Base-by-base conservation (phyloP, 2,329 filamentous ascomycete genomes). In the Graphium sp. region DNA sequence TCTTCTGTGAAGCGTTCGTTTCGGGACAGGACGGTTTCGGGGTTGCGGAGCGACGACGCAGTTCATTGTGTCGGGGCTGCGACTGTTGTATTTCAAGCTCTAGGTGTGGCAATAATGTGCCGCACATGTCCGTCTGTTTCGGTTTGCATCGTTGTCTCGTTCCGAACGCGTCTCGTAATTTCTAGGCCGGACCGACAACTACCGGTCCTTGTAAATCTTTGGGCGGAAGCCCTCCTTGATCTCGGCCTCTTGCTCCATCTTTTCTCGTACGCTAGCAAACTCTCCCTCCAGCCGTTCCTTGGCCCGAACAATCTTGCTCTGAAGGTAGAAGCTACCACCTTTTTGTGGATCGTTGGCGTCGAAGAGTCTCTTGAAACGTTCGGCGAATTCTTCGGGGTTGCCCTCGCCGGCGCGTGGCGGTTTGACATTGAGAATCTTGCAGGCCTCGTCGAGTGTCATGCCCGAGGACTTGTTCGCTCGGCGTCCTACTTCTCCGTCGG, bases 281-380 rank as follows among this genome's bases (percentile, higher is more conserved):
- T 98, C 87, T 43, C 77, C 66, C 59, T 95, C 87, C 56, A 98
- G 78, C 38, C 89, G 65, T 57, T 98, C 87, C 43, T 87, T 71
- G 33, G 89, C 89, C 36, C 89, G 66, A 41, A 95, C 56, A 31
- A 98, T 73, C 59, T 98, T 98, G 64, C 87, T 95, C 57, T 98
- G 89, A 27, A 98, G 64, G 54, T 98, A 98, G 56, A 98, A 98
- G 45, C 84, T 94, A 30, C 89, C 89, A 20, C 89, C 89, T 47
- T 93, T 93, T 53, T 91, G 66, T 8, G 89, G 87, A 39, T 98
- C 81, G 57, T 98, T 98, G 41, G 71, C 60, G 53, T 98, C 89
- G 49, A 94, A 98, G 26, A 98, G 60, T 38, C 77, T 74, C 69
- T 95, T 95, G 65, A 95, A 98, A 30, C 84, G 68, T 41, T 78